Evolutionary conservation across 495 filamentous ascomycete species (phyloP).

Genomic region (Xylaria intraflava): DNA sequence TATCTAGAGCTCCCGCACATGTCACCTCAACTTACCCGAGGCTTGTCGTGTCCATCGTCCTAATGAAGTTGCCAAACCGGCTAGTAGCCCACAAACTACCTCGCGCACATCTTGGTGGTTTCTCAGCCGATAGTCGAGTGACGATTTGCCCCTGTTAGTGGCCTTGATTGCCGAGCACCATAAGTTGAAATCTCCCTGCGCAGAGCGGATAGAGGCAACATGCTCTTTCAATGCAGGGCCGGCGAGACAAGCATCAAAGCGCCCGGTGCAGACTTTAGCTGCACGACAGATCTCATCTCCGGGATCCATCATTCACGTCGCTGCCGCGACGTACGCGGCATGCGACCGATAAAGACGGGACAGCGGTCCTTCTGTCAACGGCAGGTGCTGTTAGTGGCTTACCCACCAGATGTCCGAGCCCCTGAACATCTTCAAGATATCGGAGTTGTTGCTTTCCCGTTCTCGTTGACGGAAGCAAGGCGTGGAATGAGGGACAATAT

Average conservation of each 20-base stretch:
- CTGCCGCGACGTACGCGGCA: neutral
- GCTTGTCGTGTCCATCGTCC: neutral
- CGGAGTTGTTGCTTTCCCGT: neutral
- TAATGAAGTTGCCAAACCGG: neutral
- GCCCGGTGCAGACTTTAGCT: neutral
- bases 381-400: neutral
- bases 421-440: neutral
- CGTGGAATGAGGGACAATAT: neutral
- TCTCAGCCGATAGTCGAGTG: neutral
- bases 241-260: neutral
- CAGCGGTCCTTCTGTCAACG: too few relatives aligned
- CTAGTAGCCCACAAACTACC: neutral
- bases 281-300: neutral
- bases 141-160: neutral
- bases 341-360: neutral
- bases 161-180: slow-evolving; percentile 1
- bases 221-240: neutral
- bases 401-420: neutral
- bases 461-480: neutral
- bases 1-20: neutral
- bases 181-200: slow-evolving; percentile 1
- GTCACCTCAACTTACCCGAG: neutral
- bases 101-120: slow-evolving; percentile 1
- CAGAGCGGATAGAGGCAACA: neutral
- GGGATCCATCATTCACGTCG: neutral